Base-by-base conservation (phyloP, 2,329 filamentous ascomycete genomes). In the Cladosporium phlei region DNA sequence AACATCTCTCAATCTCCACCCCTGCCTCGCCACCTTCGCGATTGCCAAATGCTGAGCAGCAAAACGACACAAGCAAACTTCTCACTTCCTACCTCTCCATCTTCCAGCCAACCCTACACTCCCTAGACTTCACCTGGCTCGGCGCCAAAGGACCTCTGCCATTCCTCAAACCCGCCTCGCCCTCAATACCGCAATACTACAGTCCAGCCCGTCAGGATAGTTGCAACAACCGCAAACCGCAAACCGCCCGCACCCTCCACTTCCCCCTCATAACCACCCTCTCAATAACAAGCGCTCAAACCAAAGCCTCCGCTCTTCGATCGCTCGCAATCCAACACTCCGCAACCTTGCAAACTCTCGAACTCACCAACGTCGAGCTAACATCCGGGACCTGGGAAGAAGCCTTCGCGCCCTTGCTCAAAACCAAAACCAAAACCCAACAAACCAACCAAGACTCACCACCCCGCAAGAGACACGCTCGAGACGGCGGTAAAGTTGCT, bases 361-460 rank as follows among this genome's bases (percentile, higher is more conserved):
- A 88, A 62, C 88, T 94, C 64, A 82, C 89, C 61, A 82, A 86
- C 52, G 82, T 90, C 14, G 73, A 77, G 22, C 75, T 95, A 33
- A 75, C 80, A 40, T 76, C 78, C 50, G 88, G 85, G 21, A 83
- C 74, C 48, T 95, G 88, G 88, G 85, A 93, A 49, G 83, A 89
- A 22, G 88, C 87, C 0, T 76, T 95, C n/a, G 79, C 81, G 29
- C 85, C 86, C 2, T 69, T 94, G 47, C 80, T 77, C 16, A 45
- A 32, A 17, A n/a, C 45, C 12, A 21, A 25, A 14, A 44, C 44
- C 12, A 21, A 24, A 6, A n/a, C 4, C 16, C 27, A 30, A 19
- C 39, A 43, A 12, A 38, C 27, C n/a, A 17, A 17, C 19, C 38
- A 19, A 3, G 9, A 14, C 16, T 22, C n/a, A 28, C 4, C 37